Base-by-base conservation (phyloP, 176 grass and related monocot species). In the Pharus latifolius region DNA sequence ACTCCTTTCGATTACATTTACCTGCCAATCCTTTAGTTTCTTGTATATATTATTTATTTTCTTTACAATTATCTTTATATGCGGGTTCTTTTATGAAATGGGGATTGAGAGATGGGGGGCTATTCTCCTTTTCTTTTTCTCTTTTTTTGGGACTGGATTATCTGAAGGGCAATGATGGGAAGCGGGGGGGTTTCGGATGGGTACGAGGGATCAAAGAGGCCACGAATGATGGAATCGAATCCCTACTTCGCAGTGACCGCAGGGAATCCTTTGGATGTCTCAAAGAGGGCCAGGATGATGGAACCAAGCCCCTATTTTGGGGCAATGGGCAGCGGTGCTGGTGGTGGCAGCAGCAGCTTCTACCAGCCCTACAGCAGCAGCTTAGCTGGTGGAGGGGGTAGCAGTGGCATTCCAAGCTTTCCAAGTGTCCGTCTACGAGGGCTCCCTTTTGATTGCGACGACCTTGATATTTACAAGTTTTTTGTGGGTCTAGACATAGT, bases 181-280 rank as follows among this genome's bases (percentile, higher is more conserved):
- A 72, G 83, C 87, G 84, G 89, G 87, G 93, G 86, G 85, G 86
- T 56, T 86, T 89, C 85, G 65, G 89, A 92, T 84, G 88, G 88
- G 92, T 86, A 92, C 80, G 84, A 87, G 88, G 88, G 85, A 83
- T 85, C 88, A 96, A 96, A 96, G 88, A 92, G 88, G 82, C 83
- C 81, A 84, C 88, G 88, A 92, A 96, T 96, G 88, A 96, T 84
- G 78, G 94, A 97, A 89, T 97, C 94, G 67, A 92, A 92, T 92
- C 94, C 94, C 69, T 97, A 97, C 93, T 97, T 97, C 83, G 89
- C 89, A 97, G 83, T 90, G 83, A 92, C 76, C 33, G 70, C 76
- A 76, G 82, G 76, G 76, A 82, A 64, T 42, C 75, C 79, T 37
- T 27, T 84, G 59, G 88, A 85, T 78, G 79, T 71, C 48, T 96